A percentile compares a stretch with the other conserved stretches of the same genome.
Evolutionary conservation across 2,329 filamentous ascomycete species (phyloP).

Genomic region (Penicillium expansum): DNA sequence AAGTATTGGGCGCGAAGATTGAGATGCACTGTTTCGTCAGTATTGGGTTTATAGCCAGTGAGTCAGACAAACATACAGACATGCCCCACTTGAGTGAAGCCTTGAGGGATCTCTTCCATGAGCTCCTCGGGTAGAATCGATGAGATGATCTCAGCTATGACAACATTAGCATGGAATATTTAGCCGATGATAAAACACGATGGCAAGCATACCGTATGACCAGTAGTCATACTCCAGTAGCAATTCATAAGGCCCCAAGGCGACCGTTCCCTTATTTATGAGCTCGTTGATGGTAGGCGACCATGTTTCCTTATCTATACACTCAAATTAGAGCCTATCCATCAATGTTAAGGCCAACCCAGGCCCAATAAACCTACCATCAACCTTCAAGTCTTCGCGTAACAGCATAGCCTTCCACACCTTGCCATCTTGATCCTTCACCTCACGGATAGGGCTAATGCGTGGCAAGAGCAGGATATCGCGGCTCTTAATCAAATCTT

Average conservation of each 20-base stretch:
- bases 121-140: constrained; percentile 77
- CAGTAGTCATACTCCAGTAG: constrained; percentile 80
- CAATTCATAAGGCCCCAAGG: constrained; percentile 71
- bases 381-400: constrained; percentile 36
- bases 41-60: background rate
- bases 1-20: constrained; percentile 82
- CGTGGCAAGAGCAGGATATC: constrained; percentile 66
- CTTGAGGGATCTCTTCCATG: constrained; percentile 75
- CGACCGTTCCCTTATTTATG: constrained; percentile 65
- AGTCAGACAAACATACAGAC: constrained; percentile 58
- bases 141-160: constrained; percentile 72
- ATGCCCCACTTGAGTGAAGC: constrained; percentile 87
- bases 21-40: constrained; percentile 65
- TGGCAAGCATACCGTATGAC: constrained; percentile 64
- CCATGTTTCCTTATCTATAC: constrained; percentile 69
- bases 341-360: background rate
- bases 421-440: constrained; percentile 55
- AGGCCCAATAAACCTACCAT: constrained; percentile 36
- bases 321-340: constrained; percentile 3
- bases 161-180: constrained; percentile 9
- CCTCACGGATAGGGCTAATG: constrained; percentile 57
- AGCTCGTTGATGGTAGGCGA: constrained; percentile 67
- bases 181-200: background rate
- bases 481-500: constrained; percentile 60
- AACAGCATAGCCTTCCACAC: constrained; percentile 42